Evolutionary conservation across 352 stramenopile species (phyloP), one percentile per base, ranked within the genome.

Genomic region (Phytophthora pini): DNA sequence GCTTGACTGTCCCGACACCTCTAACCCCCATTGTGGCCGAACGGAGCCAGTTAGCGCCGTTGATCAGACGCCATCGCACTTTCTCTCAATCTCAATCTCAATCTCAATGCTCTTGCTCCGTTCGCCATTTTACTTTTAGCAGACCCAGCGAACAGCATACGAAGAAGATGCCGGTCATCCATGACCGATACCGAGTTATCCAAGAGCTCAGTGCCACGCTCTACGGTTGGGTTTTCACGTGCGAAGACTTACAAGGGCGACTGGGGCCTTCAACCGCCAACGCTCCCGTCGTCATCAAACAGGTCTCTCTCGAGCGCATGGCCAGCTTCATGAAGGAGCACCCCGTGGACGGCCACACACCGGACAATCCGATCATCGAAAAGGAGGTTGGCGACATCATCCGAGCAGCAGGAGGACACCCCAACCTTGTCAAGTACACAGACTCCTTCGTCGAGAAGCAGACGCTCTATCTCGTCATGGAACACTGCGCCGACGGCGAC

Each of bases 161-260:
- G 17, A 27, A 67, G 12, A 26, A 26, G 24, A 68, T 70, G 61
- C 24, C 41, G 17, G 39, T 70, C 9, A 53, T 79, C 39, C 68
- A 48, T 10, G 57, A 68, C n/a, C 68, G 68, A 24, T 80, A 80
- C 45, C 72, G 64, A 46, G 29, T 75, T 20, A 47, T 74, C 40
- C 43, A 60, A 27, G 62, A 61, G 39, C 68, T 88, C 20, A 77
- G 72, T 56, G 56, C 72, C 10, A 85, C 79, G 15, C 68, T 86
- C 31, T 89, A 81, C 49, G 77, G 80, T 32, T 63, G 68, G 36
- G 62, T 89, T 27, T 78, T 74, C 45, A 65, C 77, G 47, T 87
- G 77, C 36, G 63, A 81, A 17, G 77, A 86, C 58, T 58, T 62
- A 48, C 45, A 45, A 31, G 27, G 26, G 29, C 48, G 12, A 26